Conservation (phyloP, 495 filamentous ascomycete genomes). For the Amniculicola lignicola region DNA sequence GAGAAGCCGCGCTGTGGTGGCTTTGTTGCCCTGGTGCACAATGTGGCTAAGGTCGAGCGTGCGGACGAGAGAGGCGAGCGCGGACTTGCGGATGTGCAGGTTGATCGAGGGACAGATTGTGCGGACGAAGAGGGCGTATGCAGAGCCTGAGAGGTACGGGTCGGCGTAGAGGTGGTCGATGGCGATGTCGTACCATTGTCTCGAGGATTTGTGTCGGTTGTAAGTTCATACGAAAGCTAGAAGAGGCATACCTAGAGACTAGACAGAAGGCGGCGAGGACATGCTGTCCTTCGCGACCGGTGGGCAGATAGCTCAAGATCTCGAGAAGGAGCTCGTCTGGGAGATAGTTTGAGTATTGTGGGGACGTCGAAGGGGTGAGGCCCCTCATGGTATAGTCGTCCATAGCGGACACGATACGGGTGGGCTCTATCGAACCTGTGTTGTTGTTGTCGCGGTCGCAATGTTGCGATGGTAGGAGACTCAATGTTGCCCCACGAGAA, state of each 20-base stretch:
- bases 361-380: not conserved
- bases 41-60: constrained; percentile 57
- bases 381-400: too few species aligned
- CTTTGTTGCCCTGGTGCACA: constrained; percentile 64
- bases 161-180: constrained; percentile 55
- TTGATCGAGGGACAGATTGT: constrained; percentile 62
- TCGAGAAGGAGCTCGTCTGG: constrained; percentile 54
- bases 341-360: constrained; percentile 28
- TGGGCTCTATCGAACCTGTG: too few species aligned
- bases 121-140: constrained; percentile 58
- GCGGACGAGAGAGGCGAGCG: constrained; percentile 56
- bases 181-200: constrained; percentile 62
- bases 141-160: constrained; percentile 51
- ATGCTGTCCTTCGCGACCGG: constrained; percentile 37
- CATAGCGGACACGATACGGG: too few species aligned
- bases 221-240: too few species aligned
- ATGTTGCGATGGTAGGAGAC: too few species aligned
- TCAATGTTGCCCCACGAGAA: too few species aligned
- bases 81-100: constrained; percentile 52
- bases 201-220: too few species aligned
- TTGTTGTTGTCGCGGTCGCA: too few species aligned
- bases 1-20: constrained; percentile 62
- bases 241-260: constrained; percentile 44
- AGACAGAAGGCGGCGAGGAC: constrained; percentile 56
- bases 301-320: constrained; percentile 40